phyloP scores from a whole-genome alignment of 306 rosid genomes.

The Gynostemma pentaphyllum region DNA sequence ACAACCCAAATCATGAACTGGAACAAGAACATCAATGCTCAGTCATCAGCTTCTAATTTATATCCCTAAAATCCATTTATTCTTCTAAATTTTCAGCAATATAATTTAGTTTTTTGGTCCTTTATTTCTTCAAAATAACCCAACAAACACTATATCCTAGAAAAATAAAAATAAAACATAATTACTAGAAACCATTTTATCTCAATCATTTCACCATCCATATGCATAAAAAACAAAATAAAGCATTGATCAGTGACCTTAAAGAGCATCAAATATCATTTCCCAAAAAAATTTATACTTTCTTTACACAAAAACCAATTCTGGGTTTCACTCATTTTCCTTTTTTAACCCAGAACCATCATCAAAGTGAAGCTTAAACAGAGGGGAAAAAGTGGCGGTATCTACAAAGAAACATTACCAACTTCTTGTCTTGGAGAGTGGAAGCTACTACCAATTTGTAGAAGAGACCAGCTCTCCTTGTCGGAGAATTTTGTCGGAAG shows the following conservation, averaged over 20 bases:
- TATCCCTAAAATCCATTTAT: background rate
- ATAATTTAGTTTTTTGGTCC: background rate
- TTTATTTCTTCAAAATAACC: background rate
- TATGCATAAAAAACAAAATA: background rate
- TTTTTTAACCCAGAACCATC: background rate
- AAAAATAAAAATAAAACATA: background rate
- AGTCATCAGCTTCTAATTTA: background rate
- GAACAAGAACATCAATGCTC: background rate
- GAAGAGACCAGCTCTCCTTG: conserved; percentile 6
- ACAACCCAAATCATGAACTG: background rate
- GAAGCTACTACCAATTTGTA: conserved; percentile 7
- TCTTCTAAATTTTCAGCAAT: background rate
- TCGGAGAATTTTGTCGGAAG: background rate
- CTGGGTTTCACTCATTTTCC: background rate
- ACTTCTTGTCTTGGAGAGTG: conserved; percentile 16
- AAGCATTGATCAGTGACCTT: background rate
- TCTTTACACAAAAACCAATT: background rate
- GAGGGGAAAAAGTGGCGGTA: background rate
- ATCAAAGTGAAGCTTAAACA: background rate
- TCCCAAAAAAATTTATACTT: background rate
- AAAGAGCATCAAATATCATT: background rate
- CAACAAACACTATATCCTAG: background rate
- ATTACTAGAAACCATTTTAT: background rate
- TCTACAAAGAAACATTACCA: background rate
- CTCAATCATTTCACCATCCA: background rate